A percentile compares a stretch with the other conserved stretches of the same genome.
Evolutionary conservation across 2,329 filamentous ascomycete genomes (phyloP).

Genomic region (Neonectria magnoliae): DNA sequence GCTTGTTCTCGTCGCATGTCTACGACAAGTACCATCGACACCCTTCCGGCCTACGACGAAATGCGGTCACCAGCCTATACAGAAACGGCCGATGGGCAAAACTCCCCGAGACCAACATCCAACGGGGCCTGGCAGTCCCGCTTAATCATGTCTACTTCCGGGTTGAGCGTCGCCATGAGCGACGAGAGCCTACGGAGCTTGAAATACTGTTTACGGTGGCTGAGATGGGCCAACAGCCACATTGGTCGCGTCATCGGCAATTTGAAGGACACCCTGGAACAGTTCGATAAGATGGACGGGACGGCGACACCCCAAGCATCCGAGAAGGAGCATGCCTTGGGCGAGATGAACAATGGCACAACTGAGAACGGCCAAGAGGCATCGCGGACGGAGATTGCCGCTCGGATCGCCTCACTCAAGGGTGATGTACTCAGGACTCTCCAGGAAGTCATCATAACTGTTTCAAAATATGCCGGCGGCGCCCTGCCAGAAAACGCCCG

Average conservation of each 20-base stretch:
- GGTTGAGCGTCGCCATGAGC: constrained; percentile 89
- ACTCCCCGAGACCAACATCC: constrained; percentile 42
- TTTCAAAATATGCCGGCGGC: constrained; percentile 91
- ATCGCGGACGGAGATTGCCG: constrained; percentile 58
- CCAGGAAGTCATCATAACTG: constrained; percentile 82
- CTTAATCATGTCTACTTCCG: constrained; percentile 89
- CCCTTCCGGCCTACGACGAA: constrained; percentile 86
- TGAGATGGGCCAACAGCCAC: constrained; percentile 84
- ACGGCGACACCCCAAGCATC: constrained; percentile 22
- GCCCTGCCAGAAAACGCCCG: constrained; percentile 90
- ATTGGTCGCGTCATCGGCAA: constrained; percentile 79
- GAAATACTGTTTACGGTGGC: constrained; percentile 83
- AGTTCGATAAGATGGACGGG: constrained; percentile 74
- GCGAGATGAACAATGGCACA: constrained; percentile 12
- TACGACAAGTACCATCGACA: constrained; percentile 75
- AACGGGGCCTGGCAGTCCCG: constrained; percentile 77
- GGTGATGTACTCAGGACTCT: constrained; percentile 80
- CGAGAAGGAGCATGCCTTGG: constrained; percentile 19
- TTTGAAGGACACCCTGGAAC: constrained; percentile 78
- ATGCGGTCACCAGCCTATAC: constrained; percentile 79
- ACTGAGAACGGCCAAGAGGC: constrained; percentile 36
- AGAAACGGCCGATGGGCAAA: constrained; percentile 58
- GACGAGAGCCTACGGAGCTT: constrained; percentile 86
- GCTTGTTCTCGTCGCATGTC: constrained; percentile 64
- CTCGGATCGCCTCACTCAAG: constrained; percentile 74